Evolutionary conservation across 768 basidiomycete species (phyloP), one percentile per base, ranked within the genome.

Genomic region (Leucosporidium creatinivorum): DNA sequence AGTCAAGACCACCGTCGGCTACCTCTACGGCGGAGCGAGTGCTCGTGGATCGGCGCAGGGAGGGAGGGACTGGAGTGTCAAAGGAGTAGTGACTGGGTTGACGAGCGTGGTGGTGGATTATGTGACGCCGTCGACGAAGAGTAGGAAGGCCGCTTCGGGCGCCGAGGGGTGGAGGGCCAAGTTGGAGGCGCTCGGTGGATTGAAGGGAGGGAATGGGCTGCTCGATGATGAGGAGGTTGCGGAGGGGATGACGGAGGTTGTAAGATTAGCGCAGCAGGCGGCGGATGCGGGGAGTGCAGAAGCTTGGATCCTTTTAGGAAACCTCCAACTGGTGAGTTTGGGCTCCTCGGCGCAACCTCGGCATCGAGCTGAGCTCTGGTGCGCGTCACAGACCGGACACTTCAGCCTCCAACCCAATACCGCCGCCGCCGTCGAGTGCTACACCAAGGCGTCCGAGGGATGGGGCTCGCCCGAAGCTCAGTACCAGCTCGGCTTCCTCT

Each of bases 391-490:
- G 71, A 77, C 79, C 54, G 76, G 80, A 21, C 74, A 74, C 15
- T 66, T 76, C 21, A 65, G 67, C 7, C 86, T 91, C 66, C 77
- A 81, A 0, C 79, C 83, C 21, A 84, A 92, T 61, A 83, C 88
- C 15, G 77, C 80, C 28, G 78, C 83, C 1, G 87, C 89, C 0
- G 87, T 84, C 73, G 79, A 84, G n/a, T 83, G 85, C 2, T 86
- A 87, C 75, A 77, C 80, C 5, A 75, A 79, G 4, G 89, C 92
- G 58, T 88, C 88, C 0, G 79, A 82, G 33, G 73, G 79, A 30
- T 88, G 89, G 0, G 91, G 93, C 28, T 89, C 93, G 73, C 86
- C 91, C 2, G 85, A 90, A 4, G 89, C 93, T 0, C 93, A 98
- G 78, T 84, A 89, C 13, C 80, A 87, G 68, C 79, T 94, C 18